phyloP scores from a whole-genome alignment of 148 eudicot genomes.

The Fallopia convolvulus region DNA sequence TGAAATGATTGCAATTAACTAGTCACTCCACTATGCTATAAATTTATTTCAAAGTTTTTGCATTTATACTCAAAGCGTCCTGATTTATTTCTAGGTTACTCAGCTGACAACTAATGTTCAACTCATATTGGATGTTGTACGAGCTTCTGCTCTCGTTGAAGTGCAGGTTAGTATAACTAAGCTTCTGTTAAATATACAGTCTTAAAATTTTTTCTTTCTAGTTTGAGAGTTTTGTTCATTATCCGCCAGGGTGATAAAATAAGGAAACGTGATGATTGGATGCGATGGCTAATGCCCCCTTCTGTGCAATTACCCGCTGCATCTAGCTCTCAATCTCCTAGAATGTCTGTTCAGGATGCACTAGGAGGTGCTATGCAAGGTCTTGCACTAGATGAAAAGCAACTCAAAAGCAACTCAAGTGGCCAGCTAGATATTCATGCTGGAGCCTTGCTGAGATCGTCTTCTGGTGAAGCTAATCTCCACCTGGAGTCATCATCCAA shows the following conservation, averaged over 20 bases:
- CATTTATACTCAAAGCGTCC: background rate
- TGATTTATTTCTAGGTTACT: slow-evolving; percentile 29
- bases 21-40: background rate
- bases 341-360: slow-evolving; percentile 6
- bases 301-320: slow-evolving; percentile 21
- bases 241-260: slow-evolving; percentile 56
- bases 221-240: background rate
- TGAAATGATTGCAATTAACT: background rate
- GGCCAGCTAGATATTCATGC: slow-evolving; percentile 13
- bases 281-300: slow-evolving; percentile 55
- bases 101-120: slow-evolving; percentile 51
- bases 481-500: slow-evolving; percentile 11
- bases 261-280: slow-evolving; percentile 61
- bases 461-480: slow-evolving; percentile 28
- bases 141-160: slow-evolving; percentile 55
- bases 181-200: background rate
- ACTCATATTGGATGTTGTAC: slow-evolving; percentile 53
- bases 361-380: slow-evolving; percentile 29
- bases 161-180: slow-evolving; percentile 43
- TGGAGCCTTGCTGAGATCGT: slow-evolving; percentile 21
- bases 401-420: slow-evolving; percentile 6
- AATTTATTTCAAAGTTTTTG: background rate
- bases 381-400: slow-evolving; percentile 37
- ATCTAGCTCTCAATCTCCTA: slow-evolving; percentile 29
- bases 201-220: background rate